Evolutionary conservation across 2,329 filamentous ascomycete genomes (phyloP).

Genomic region (Volutella citrinella): DNA sequence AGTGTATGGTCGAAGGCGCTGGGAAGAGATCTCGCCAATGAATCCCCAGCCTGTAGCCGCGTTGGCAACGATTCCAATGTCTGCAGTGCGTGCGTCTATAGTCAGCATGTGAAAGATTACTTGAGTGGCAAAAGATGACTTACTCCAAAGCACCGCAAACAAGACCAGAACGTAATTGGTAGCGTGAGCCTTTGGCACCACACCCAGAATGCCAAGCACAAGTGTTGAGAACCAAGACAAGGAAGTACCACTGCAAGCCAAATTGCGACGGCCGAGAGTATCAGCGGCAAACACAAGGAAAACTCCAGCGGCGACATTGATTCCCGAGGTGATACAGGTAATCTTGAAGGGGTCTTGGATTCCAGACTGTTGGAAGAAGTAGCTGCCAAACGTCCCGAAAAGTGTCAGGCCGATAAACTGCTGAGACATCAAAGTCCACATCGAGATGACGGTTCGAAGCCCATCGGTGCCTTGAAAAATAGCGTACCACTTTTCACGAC

Average conservation of each 20-base stretch:
- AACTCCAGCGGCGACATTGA: constrained; percentile 12
- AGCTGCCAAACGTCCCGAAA: constrained; percentile 57
- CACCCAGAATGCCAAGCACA: constrained; percentile 2
- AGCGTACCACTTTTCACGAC: too few species aligned
- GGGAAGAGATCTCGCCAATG: constrained; percentile 35
- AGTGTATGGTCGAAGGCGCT: constrained; percentile 29
- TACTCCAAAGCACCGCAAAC: constrained; percentile 4
- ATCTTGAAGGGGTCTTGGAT: constrained; percentile 15
- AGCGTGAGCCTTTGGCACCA: background rate
- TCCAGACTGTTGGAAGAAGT: constrained; percentile 32
- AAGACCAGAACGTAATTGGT: background rate
- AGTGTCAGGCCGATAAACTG: too few species aligned
- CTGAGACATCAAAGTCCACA: too few species aligned
- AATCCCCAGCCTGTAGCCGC: constrained; percentile 26
- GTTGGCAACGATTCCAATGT: constrained; percentile 22
- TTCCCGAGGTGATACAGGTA: constrained; percentile 11
- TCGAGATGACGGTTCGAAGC: too few species aligned
- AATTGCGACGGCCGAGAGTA: background rate
- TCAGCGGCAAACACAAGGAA: constrained; percentile 6
- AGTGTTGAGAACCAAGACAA: background rate
- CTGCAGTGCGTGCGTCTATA: too few species aligned
- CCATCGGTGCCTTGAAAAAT: too few species aligned
- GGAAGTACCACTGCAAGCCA: constrained; percentile 2
- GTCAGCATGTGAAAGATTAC: constrained; percentile 5
- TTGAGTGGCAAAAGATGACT: background rate